Evolutionary conservation across 257 asterid species (phyloP), one percentile per base, ranked within the genome.

Genomic region (Misopates orontium): DNA sequence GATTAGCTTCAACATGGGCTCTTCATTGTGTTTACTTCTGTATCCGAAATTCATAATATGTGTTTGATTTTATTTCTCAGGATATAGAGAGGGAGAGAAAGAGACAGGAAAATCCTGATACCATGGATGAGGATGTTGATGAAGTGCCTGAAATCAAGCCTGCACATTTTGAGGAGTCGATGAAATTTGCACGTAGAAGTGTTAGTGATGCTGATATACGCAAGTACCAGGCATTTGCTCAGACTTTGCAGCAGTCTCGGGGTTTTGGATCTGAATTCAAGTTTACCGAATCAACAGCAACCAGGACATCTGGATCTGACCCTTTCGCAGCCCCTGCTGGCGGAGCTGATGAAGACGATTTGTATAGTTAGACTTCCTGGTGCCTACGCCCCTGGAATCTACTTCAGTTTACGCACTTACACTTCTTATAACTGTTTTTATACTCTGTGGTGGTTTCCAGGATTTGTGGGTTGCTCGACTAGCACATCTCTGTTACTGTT

Each of bases 161-260:
- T 44, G 82, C 84, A 8, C 91, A 84, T 70, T 84, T 84, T 45
- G 91, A 84, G 83, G 91, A 84, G 74, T 83, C 89, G 24, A 83
- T 85, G 91, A 85, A 82, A 69, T 85, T 66, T 65, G 91, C 88
- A 2, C 86, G 88, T 36, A 71, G 86, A 56, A 85, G 91, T 69
- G 91, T 82, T 23, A 85, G 91, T 61, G 88, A 82, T 50, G 88
- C 88, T n/a, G 91, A 85, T 76, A 85, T 85, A 17, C 84, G 86
- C 21, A 85, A 82, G 73, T 85, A 85, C 78, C 88, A 82, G 63
- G 88, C 88, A 8, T 82, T 85, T 67, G 90, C 87, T 32, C 90
- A 81, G 78, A 84, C 85, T 14, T 62, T 84, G 69, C 84, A 80
- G 78, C 93, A 85, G 70, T 83, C 89, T 36, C 79, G 93, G 5